Evolutionary conservation across 768 basidiomycete genomes (phyloP), one percentile per base, ranked within the genome.

Genomic region (Mycena chlorophos): DNA sequence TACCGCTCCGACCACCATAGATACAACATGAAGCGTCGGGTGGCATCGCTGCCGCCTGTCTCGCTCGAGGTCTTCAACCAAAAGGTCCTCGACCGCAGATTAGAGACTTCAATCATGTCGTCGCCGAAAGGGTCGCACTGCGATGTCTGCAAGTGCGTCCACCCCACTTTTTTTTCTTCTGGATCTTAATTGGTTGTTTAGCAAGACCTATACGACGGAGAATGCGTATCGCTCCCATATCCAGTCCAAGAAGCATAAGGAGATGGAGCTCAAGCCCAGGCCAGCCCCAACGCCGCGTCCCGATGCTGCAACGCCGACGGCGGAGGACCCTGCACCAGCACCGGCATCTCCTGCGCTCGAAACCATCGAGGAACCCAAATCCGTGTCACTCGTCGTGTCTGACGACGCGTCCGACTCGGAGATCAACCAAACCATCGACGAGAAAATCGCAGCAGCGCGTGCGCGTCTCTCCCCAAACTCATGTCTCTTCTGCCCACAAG

Each of bases 1-100:
- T 98, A 96, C 71, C 84, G 86, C 60, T 91, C 92, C 23, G 97
- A 99, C 71, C 89, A 91, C 70, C 97, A 99, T 75, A 80, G 94
- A 51, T 99, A 99, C 74, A 99, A 99, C 68, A 93, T 98, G 86
- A 96, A 96, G 78, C 89, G 95, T 61, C 86, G 94, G 26, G 90
- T 98, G 17, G 95, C 96, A 2, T 84, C 82, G 4, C 80, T 99
- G 2, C 89, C 92, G 8, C 94, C 96, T 2, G 85, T 99, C 65
- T 86, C 84, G 55, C 82, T 79, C 0, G 72, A 78, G 5, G 63
- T 87, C 1, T 99, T 98, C 74, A 88, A 94, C 63, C 83, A 92
- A 65, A 98, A 98, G 66, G 88, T 97, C 13, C 68, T 88, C 26
- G 90, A 96, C 59, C 75, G 91, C 62, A 76, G 84, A 16, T 78